Evolutionary conservation across 441 rosid species (phyloP), one percentile per base, ranked within the genome.

Genomic region (Metrosideros polymorpha): DNA sequence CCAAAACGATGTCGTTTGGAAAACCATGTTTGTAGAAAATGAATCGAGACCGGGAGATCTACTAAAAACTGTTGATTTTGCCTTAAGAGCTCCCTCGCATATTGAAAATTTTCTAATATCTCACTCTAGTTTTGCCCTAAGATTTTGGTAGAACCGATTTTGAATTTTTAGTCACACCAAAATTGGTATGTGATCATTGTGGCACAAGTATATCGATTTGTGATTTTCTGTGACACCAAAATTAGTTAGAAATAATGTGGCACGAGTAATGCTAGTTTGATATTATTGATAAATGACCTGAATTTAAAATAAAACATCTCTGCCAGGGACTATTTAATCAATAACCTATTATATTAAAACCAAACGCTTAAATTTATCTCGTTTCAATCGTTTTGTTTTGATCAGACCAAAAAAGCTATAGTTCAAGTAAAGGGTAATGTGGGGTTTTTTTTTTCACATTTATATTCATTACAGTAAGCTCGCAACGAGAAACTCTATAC

Each of bases 1-100:
- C 17, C 4, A 5, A 10, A 63, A 3, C 2, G 8, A 39, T 6
- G 8, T 22, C 4, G 10, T 22, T 12, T 71, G 17, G 30, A n/a
- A 35, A 39, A 39, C 10, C 47, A 3, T 3, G 22, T 71, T 3
- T 12, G 0, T 3, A 5, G 0, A 22, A 5, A 22, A 22, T 0
- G 8, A 39, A 10, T 1, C 0, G 7, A 19, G 27, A 19, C 2
- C 18, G 13, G 6, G 76, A 18, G 15, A 22, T 18, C 8, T 63
- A 25, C 25, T 32, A 18, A 18, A 32, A 12, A 19, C 25, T 5
- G 0, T 13, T 18, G 2, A 39, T 71, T 71, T 71, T 6, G 4
- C 9, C 29, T 6, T 19, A 18, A 6, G 9, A 19, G 9, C n/a
- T n/a, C n/a, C n/a, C n/a, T n/a, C n/a, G n/a, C n/a, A n/a, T n/a